Conservation (phyloP, 352 stramenopile genomes). For the Phytophthora quininea region DNA sequence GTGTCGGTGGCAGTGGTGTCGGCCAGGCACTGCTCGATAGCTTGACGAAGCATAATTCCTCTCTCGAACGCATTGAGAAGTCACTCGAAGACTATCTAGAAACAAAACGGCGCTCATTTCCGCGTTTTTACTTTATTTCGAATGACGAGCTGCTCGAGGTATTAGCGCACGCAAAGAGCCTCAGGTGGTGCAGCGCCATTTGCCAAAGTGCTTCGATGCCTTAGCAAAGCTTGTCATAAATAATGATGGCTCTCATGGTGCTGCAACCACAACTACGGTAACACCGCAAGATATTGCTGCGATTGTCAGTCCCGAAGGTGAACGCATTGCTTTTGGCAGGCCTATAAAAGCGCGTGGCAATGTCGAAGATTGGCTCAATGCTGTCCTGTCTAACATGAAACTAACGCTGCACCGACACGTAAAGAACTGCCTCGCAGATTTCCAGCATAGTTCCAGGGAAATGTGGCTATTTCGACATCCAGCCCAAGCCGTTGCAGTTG, state of each 20-base stretch:
- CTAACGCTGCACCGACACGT: conserved; percentile 69
- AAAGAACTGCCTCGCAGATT: conserved; percentile 87
- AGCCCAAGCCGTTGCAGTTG: conserved; percentile 90
- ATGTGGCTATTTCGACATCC: conserved; percentile 90
- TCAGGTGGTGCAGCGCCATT: conserved; percentile 75
- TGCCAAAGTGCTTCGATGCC: conserved; percentile 88
- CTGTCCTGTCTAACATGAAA: conserved; percentile 79
- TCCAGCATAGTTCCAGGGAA: conserved; percentile 80
- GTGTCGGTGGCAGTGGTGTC: conserved; percentile 14
- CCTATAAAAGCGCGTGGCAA: conserved; percentile 85
- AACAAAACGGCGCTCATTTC: conserved; percentile 85
- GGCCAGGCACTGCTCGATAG: conserved; percentile 62
- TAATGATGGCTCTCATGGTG: conserved; percentile 38
- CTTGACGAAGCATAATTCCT: conserved; percentile 71
- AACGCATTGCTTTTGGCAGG: conserved; percentile 75
- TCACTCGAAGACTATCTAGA: conserved; percentile 85
- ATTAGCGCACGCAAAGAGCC: conserved; percentile 81
- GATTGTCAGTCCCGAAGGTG: conserved; percentile 85
- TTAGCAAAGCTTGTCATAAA: conserved; percentile 80
- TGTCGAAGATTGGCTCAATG: conserved; percentile 88
- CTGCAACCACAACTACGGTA: not conserved
- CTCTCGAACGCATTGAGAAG: conserved; percentile 79
- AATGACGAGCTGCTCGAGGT: conserved; percentile 90
- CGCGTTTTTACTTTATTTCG: conserved; percentile 89
- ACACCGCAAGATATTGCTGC: conserved; percentile 64